Evolutionary conservation across 805 yeast species (phyloP), one percentile per base, ranked within the genome.

Genomic region (Wickerhamomyces bovis): DNA sequence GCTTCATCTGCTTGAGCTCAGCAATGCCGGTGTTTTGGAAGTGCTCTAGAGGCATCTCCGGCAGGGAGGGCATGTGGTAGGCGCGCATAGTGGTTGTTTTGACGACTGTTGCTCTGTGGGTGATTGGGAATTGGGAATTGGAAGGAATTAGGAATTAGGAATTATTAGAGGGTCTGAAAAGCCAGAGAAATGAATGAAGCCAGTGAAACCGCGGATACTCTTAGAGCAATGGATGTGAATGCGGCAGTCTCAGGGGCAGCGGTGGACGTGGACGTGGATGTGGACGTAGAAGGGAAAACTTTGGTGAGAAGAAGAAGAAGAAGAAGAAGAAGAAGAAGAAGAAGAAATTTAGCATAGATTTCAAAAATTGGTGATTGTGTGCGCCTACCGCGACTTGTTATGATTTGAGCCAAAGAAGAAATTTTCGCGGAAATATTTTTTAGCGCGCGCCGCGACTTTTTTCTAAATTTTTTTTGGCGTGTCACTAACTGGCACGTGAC

Each of bases 61-160:
- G 64, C n/a, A 60, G 46, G 1, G 64, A 60, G 11, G 64, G 64
- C 63, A 60, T 57, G 42, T 59, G 63, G 39, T 46, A 49, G 20
- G 63, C 64, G 42, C 63, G 58, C 63, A 59, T 59, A 20, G 11
- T 36, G 25, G 20, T 31, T n/a, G n/a, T n/a, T 6, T 22, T 22
- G 25, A 9, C 9, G 6, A 9, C 9, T 30, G 35, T 16, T 30
- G 18, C 18, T 30, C 18, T 30, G 18, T 15, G 4, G 15, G 13
- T 25, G 12, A 15, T 5, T 30, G 6, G 35, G 9, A n/a, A 30
- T 16, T 9, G 18, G 18, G 15, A 30, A 30, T 30, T 9, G 18
- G 18, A 30, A 30, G 16, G 9, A 30, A 9, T 25, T 25, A 22
- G 23, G 31, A n/a, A n/a, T n/a, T n/a, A n/a, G n/a, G n/a, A n/a